Percentiles rank a stretch among this genome's conserved stretches.
Evolutionary conservation across 1,284 basidiomycete species (phyloP).

Genomic region (Sporisorium sorghi): DNA sequence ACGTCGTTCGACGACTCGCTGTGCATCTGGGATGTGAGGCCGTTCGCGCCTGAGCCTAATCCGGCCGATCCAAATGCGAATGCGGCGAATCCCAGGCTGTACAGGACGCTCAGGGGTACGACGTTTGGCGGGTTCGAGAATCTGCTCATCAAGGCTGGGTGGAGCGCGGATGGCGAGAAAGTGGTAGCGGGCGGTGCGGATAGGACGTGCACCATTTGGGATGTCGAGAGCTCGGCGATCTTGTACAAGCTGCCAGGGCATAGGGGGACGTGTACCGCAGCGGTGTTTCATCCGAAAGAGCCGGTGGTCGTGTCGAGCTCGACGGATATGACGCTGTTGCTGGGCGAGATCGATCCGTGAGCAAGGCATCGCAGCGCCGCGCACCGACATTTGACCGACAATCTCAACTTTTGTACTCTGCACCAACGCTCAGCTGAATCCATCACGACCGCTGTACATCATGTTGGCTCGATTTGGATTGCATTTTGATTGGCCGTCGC

Average conservation of each 20-base stretch:
- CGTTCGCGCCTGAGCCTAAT: slow-evolving; percentile 64
- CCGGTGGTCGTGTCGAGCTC: slow-evolving; percentile 64
- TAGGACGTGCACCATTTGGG: slow-evolving; percentile 66
- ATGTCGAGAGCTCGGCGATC: slow-evolving; percentile 56
- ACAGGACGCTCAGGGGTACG: slow-evolving; percentile 62
- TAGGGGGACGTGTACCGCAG: slow-evolving; percentile 66
- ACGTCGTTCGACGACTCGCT: slow-evolving; percentile 64
- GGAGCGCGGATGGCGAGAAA: slow-evolving; percentile 61
- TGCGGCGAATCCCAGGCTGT: slow-evolving; percentile 51
- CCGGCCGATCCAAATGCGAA: slow-evolving; percentile 40
- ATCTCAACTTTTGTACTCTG: slow-evolving; percentile 6
- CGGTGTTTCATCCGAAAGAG: slow-evolving; percentile 66
- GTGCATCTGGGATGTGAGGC: slow-evolving; percentile 69
- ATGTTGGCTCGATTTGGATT: not conserved
- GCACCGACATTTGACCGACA: no score
- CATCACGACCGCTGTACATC: slow-evolving; percentile 3
- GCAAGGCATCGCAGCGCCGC: no score
- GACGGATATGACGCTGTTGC: slow-evolving; percentile 61
- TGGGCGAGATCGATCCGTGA: slow-evolving; percentile 63
- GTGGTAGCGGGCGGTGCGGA: slow-evolving; percentile 64
- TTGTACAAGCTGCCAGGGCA: slow-evolving; percentile 68
- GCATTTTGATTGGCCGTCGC: not conserved
- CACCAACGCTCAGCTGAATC: not conserved
- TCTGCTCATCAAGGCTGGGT: slow-evolving; percentile 56
- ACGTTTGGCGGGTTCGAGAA: slow-evolving; percentile 65